phyloP scores from a whole-genome alignment of 2,329 filamentous ascomycete genomes.

The Exophiala aquamarina region DNA sequence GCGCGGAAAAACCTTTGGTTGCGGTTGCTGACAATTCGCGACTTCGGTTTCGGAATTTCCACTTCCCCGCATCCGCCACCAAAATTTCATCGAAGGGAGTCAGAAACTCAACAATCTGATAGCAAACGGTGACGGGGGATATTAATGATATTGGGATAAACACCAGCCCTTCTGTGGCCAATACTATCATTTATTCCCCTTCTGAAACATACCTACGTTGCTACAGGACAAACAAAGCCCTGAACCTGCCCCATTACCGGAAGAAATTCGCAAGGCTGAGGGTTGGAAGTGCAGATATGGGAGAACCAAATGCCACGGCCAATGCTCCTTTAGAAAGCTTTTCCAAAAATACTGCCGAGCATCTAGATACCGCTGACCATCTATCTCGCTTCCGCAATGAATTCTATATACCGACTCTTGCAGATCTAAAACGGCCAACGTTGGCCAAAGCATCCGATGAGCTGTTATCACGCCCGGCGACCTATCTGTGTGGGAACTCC shows the following conservation, averaged over 20 bases:
- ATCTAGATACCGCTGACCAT: conserved; percentile 62
- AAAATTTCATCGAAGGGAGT: conserved; percentile 34
- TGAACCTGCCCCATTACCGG: too few species aligned
- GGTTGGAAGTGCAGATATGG: too few species aligned
- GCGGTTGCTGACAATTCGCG: conserved; percentile 20
- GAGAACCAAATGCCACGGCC: too few species aligned
- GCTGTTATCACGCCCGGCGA: conserved; percentile 41
- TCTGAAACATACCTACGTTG: too few species aligned
- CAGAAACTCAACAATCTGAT: too few species aligned
- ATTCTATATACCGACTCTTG: conserved; percentile 75
- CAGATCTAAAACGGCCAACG: conserved; percentile 65
- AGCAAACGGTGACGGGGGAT: too few species aligned
- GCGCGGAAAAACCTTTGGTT: conserved; percentile 2
- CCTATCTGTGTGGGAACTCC: conserved; percentile 90
- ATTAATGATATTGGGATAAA: too few species aligned
- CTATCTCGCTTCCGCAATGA: conserved; percentile 63
- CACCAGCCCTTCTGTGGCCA: too few species aligned
- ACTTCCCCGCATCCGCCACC: conserved; percentile 3
- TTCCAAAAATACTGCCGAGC: conserved; percentile 40
- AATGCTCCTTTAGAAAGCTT: too few species aligned
- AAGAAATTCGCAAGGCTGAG: too few species aligned
- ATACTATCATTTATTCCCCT: too few species aligned
- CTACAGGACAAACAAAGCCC: too few species aligned
- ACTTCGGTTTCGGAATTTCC: not conserved
- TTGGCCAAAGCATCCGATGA: conserved; percentile 43